Evolutionary conservation across 2,329 filamentous ascomycete species (phyloP).

Genomic region (Nakataea oryzae): DNA sequence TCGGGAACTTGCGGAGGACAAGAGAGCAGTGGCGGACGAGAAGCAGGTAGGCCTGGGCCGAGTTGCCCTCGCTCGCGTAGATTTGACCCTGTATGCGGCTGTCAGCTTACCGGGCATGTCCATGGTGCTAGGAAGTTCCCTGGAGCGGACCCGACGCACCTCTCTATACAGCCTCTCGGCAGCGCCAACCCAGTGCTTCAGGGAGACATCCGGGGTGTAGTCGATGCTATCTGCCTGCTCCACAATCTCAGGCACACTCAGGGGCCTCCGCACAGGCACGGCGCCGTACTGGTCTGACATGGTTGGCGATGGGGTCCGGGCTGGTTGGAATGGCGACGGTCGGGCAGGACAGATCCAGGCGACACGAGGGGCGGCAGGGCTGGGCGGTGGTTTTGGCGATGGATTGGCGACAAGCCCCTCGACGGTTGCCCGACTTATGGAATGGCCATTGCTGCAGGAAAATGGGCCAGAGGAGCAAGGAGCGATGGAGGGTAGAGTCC

Average conservation of each 20-base stretch:
- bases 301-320: neutral
- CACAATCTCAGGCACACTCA: slow-evolving; percentile 69
- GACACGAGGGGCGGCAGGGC: neutral
- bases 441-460: neutral
- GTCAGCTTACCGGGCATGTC: neutral
- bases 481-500: neutral
- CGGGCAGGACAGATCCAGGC: too few species aligned
- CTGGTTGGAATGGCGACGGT: neutral
- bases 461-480: neutral
- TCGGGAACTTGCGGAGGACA: slow-evolving; percentile 63
- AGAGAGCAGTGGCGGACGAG: slow-evolving; percentile 83
- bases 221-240: slow-evolving; percentile 68
- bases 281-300: neutral
- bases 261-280: slow-evolving; percentile 31
- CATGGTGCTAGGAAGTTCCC: neutral
- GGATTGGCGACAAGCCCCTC: neutral
- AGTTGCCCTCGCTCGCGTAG: slow-evolving; percentile 77
- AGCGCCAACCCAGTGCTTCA: slow-evolving; percentile 75
- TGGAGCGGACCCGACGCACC: slow-evolving; percentile 36
- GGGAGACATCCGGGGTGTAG: slow-evolving; percentile 65
- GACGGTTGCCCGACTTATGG: neutral
- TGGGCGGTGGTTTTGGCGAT: neutral
- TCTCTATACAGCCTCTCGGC: slow-evolving; percentile 72
- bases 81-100: slow-evolving; percentile 55
- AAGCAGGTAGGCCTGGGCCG: slow-evolving; percentile 80